phyloP scores from a whole-genome alignment of 148 eudicot species.

The Dianthus caryophyllus region DNA sequence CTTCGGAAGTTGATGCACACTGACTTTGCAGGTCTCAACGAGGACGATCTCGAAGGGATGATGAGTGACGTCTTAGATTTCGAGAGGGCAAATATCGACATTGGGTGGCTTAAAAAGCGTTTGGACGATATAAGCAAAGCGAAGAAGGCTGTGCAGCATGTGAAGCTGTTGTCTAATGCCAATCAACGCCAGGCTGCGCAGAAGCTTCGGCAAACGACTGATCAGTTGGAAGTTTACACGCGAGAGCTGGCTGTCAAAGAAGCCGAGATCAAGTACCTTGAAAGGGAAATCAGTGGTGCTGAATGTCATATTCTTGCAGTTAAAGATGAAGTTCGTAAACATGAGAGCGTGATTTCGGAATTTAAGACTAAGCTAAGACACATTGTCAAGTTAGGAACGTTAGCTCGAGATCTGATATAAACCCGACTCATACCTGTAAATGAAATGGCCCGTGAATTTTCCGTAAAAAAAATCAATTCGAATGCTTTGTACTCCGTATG shows the following conservation, averaged over 20 bases:
- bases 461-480: no score
- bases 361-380: slow-evolving; percentile 2
- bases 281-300: neutral
- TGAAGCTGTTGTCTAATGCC: neutral
- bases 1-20: slow-evolving; percentile 3
- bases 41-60: slow-evolving; percentile 1
- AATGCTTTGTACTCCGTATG: no score
- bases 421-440: neutral
- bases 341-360: neutral
- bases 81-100: slow-evolving; percentile 3
- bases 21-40: neutral
- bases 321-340: neutral
- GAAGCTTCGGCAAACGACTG: neutral
- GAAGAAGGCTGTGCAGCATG: neutral
- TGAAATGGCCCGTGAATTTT: neutral
- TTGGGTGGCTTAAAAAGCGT: slow-evolving; percentile 18
- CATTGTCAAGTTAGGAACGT: neutral
- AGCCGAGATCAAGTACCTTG: neutral
- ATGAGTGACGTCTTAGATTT: neutral
- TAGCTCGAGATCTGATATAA: slow-evolving; percentile 1
- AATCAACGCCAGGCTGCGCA: neutral
- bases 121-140: slow-evolving; percentile 12
- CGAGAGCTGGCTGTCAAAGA: neutral
- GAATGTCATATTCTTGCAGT: neutral
- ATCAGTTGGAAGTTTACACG: neutral